phyloP scores from a whole-genome alignment of 768 basidiomycete genomes.

The Phaffia tasmanica region DNA sequence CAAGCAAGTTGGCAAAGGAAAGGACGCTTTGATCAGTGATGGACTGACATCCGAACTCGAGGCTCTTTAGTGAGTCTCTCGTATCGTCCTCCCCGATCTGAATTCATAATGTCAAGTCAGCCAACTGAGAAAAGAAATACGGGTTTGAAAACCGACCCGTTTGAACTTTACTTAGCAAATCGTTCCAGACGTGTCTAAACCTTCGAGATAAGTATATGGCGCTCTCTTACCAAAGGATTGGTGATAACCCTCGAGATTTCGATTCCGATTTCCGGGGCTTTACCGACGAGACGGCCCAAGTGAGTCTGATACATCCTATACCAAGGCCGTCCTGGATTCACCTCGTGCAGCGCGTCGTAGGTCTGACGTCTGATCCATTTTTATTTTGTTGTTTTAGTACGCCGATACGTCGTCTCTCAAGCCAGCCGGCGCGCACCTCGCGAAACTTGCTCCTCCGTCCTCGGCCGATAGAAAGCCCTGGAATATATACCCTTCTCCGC shows the following conservation, averaged over 20 bases:
- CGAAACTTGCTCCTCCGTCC: not conserved
- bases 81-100: not conserved
- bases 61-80: slow-evolving; percentile 36
- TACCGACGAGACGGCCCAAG: slow-evolving; percentile 17
- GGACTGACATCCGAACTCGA: slow-evolving; percentile 38
- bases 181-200: slow-evolving; percentile 72
- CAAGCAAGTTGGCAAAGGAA: not conserved
- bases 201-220: slow-evolving; percentile 92
- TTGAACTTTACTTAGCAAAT: slow-evolving; percentile 33
- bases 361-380: not conserved
- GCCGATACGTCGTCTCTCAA: slow-evolving; percentile 19
- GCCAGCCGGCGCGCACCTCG: slow-evolving; percentile 16
- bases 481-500: slow-evolving; percentile 85
- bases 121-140: not conserved
- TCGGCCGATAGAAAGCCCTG: slow-evolving; percentile 46
- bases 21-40: slow-evolving; percentile 16
- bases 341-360: not conserved
- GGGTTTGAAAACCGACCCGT: not conserved
- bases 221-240: slow-evolving; percentile 72
- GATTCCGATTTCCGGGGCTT: slow-evolving; percentile 67
- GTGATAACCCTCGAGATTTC: slow-evolving; percentile 87
- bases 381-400: slow-evolving; percentile 1
- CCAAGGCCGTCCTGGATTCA: slow-evolving; percentile 41
- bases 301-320: slow-evolving; percentile 40
- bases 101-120: not conserved